Base-by-base conservation (phyloP, 2,329 filamentous ascomycete genomes). In the Ophiostoma sp. region DNA sequence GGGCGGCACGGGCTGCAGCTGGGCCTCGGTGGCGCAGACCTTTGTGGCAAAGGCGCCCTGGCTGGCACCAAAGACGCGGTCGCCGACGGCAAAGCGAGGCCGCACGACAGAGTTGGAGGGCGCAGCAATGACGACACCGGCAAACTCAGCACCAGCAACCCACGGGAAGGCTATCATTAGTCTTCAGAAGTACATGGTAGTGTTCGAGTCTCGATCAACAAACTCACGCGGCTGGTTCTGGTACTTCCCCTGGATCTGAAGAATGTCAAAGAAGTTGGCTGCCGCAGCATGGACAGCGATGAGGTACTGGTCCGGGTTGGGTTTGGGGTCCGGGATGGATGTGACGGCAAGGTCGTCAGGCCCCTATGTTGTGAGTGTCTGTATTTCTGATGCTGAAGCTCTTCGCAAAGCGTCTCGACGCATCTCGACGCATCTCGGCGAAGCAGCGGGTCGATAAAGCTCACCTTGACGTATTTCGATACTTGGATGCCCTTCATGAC, bases 181-280 rank as follows among this genome's bases (percentile, higher is more conserved):
- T 5, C 2, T 18, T 18, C n/a, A 27, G 16, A 18, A 52, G n/a
- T 18, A n/a, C 7, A 9, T 49, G 14, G 12, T 3, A 16, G 45
- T n/a, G 16, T 16, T 18, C 16, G 0, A 16, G 14, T 6, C 11
- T n/a, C 12, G 14, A 18, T 27, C 4, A 7, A 27, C 2, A 58
- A 36, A 58, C 52, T 42, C 16, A 63, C 60, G 87, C 0, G 93
- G 93, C 75, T 97, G 93, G 76, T 92, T 85, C 76, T 98, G 94
- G 80, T 98, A 98, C 85, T 96, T 96, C 68, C 94, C 94, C 75
- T 92, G 89, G 75, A 97, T 92, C 76, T 98, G 94, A 67, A 98
- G 87, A 69, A 97, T 90, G 77, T 98, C 94, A 82, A 97, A 98
- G 85, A 98, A 98, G 81, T 98, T 98, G 75, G 92, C 91, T 27